Base-by-base conservation (phyloP, 1,139 yeast genomes). In the Saccharomycopsis phalli region DNA sequence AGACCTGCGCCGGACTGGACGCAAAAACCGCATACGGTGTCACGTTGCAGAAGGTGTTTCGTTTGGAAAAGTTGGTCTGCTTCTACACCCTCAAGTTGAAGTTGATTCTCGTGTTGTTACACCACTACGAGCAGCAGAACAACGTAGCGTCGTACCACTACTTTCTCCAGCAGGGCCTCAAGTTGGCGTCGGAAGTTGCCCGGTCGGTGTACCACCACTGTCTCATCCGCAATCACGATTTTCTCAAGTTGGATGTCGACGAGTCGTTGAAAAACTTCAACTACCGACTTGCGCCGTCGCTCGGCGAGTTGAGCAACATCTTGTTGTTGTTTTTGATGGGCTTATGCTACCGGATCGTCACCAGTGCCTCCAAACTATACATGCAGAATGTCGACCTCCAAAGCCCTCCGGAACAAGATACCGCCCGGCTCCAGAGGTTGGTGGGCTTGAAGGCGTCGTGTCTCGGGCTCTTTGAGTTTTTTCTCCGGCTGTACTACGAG, bases 271-370 rank as follows among this genome's bases (percentile, higher is more conserved):
- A 13, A 8, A 30, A 30, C 11, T 30, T 30, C 33, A 10, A 8
- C 22, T 30, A 30, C 22, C 11, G 16, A 20, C 33, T 30, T 30
- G 22, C 10, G 20, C 22, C 33, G n/a, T 10, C n/a, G 20, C n/a
- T 30, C 20, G 33, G 33, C 7, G 22, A 30, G 22, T 13, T 30
- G 11, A 30, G 20, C 22, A 18, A 17, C 11, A 19, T 13, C 5
- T n/a, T 30, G 5, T 30, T 30, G n/a, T n/a, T 30, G 11, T 30
- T 30, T n/a, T 4, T 30, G 6, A 30, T 30, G 33, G 33, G 33
- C 7, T 13, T 18, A 17, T 4, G 5, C 4, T 30, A 30, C 22
- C 11, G 16, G n/a, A 19, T 30, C 4, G 20, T 13, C 4, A 14
- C 7, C 13, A 8, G 5, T 30, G 20, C 11, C 22, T 10, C 19